Evolutionary conservation across 2,329 filamentous ascomycete species (phyloP), one percentile per base, ranked within the genome.

Genomic region (Pleomassaria siparia): DNA sequence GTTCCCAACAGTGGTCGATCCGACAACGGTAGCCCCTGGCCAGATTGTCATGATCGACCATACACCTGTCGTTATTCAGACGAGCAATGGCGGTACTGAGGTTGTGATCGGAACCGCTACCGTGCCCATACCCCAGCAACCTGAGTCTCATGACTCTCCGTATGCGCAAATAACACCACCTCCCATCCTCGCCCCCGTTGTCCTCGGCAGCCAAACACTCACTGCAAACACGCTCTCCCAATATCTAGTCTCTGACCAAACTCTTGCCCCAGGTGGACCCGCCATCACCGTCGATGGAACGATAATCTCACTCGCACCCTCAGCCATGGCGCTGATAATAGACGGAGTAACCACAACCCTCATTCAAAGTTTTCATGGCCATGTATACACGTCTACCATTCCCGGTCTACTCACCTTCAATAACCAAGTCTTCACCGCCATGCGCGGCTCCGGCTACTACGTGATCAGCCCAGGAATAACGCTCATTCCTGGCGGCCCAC

Each of bases 391-490:
- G 10, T 58, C 57, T 16, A 56, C 59, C 5, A 47, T 54, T 4
- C 52, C 60, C 5, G 62, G 64, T 4, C 55, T 69, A 5, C 56
- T 76, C 25, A 72, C 68, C 3, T 42, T 75, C 30, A 22, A 22
- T 13, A 13, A 62, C 11, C 46, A 63, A 4, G 59, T 64, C 1
- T 74, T 72, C 50, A 75, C 72, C 0, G 69, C 71, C 3, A 74
- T 76, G 50, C 68, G 71, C 11, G 72, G n/a, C n/a, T n/a, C 72
- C 3, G 74, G 73, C 5, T 71, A 74, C 42, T 76, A 73, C 60
- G 62, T 64, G 21, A 58, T 77, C 12, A 65, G 55, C 5, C 63
- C 64, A 0, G 72, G 69, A n/a, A 56, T 62, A 13, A 70, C 65
- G 4, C 56, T 72, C 13, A 62, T 64, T 3, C 63, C 68, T 10